Base-by-base conservation (phyloP, 768 basidiomycete species). In the Albatrellus ellisii region DNA sequence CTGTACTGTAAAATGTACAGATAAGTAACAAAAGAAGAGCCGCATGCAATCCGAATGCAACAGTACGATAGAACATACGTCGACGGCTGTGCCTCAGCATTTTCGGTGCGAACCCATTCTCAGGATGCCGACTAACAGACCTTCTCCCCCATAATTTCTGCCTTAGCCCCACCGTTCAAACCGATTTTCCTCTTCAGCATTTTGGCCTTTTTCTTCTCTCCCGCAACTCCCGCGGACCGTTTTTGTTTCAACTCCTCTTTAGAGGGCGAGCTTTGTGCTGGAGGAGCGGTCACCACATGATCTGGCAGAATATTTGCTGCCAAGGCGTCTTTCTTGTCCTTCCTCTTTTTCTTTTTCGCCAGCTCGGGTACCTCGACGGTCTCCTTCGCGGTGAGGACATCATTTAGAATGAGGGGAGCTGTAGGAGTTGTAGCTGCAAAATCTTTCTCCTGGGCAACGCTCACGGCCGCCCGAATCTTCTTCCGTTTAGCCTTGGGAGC, bases 401-500 rank as follows among this genome's bases (percentile, higher is more conserved):
- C n/a, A n/a, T n/a, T n/a, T n/a, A n/a, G n/a, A n/a, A n/a, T 3
- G n/a, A 27, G 29, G 21, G 35, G 26, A 14, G 43, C 11, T 39
- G 36, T 9, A 17, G 36, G 32, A 4, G 6, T 39, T 6, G 20
- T 12, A 10, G 42, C 21, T 26, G 42, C 20, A 12, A 18, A 12
- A n/a, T 18, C 35, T 22, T 36, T 21, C 4, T n/a, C 36, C 27
- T 21, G 35, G 14, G 17, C 36, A 18, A 37, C 33, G 3, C 26
- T 20, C 20, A 29, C 36, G n/a, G n/a, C 43, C 35, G 25, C 24
- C 43, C 41, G 41, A 24, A 38, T 15, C 36, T 37, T 43, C 25
- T 36, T 32, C 10, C 36, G 39, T 43, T 44, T 52, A 31, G 44
- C 22, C 33, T 45, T 29, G 14, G 42, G 42, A 6, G 21, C 42